Evolutionary conservation across 179 eudicot species (phyloP).

Genomic region (Dionaea muscipula): DNA sequence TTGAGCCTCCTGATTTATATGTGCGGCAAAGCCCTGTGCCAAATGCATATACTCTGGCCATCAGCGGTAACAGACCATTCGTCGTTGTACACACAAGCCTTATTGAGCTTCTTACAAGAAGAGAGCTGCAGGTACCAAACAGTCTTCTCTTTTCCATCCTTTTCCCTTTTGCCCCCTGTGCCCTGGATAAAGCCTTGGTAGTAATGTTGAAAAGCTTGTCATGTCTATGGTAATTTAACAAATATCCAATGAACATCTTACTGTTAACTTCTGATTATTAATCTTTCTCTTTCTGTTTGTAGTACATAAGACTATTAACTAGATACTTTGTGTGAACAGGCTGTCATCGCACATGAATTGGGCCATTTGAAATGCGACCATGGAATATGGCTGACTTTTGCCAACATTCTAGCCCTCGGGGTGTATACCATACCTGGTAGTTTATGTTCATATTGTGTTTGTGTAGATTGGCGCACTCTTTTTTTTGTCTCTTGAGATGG

Average conservation of each 20-base stretch:
- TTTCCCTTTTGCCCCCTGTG: neutral
- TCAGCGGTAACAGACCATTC: conserved; percentile 84
- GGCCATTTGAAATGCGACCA: conserved; percentile 98
- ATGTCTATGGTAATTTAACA: neutral
- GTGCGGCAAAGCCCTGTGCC: conserved; percentile 90
- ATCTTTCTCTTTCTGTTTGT: neutral
- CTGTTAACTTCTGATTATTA: neutral
- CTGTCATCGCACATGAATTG: conserved; percentile 95
- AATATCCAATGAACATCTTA: too few relatives aligned
- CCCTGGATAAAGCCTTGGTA: neutral
- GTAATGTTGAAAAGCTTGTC: neutral
- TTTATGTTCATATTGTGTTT: neutral
- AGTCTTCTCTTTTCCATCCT: neutral
- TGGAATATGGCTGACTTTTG: conserved; percentile 91
- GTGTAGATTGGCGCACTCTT: neutral
- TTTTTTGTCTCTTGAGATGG: neutral
- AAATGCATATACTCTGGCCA: conserved; percentile 86
- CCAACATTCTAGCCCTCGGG: conserved; percentile 80
- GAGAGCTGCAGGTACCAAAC: conserved; percentile 74
- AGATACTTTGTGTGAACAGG: conserved; percentile 31
- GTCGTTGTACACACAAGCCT: conserved; percentile 95
- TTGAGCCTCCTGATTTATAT: conserved; percentile 83
- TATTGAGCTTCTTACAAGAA: conserved; percentile 78
- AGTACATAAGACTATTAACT: conserved; percentile 3
- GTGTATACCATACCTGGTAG: conserved; percentile 83